These are phyloP conservation scores for Populus simonii DNA, from an alignment of 345 rosid species.

Conservation along the genomic window DNA sequence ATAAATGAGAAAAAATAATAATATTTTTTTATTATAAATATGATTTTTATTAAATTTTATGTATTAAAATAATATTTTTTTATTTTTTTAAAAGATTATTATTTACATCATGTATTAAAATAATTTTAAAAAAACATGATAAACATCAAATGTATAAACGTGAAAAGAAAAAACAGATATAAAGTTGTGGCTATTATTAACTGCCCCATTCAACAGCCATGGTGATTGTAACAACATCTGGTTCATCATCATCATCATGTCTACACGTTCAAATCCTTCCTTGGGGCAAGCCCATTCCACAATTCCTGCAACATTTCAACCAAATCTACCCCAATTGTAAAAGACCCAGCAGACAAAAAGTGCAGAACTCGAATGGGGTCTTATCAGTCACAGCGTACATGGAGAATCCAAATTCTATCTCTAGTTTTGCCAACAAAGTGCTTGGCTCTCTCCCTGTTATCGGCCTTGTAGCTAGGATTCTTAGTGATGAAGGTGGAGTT, in stretches of 20 bases:
- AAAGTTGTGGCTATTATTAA: conserved; percentile 1
- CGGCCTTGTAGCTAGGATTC: conserved; percentile 81
- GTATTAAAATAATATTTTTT: no score
- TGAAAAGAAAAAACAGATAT: no score
- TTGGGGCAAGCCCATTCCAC: conserved; percentile 53
- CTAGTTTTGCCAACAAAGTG: conserved; percentile 68
- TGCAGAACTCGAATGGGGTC: conserved; percentile 25
- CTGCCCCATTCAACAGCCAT: conserved; percentile 29
- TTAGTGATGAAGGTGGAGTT: conserved; percentile 90
- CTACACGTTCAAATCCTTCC: conserved; percentile 31
- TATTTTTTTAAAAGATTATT: no score
- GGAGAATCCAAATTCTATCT: conserved; percentile 70
- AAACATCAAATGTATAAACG: no score
- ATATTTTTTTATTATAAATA: no score
- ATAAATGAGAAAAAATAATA: no score
- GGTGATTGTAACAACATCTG: conserved; percentile 44
- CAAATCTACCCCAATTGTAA: conserved; percentile 11
- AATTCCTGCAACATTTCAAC: conserved; percentile 34
- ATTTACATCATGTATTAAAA: no score
- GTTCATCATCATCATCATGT: conserved; percentile 12
- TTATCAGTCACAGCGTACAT: conserved; percentile 60
- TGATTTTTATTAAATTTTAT: no score
- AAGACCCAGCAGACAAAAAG: conserved; percentile 20
- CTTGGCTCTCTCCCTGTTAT: conserved; percentile 84
- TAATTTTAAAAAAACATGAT: no score